phyloP scores from a whole-genome alignment of 2,329 filamentous ascomycete genomes.

The Dothideomycetes sp. region DNA sequence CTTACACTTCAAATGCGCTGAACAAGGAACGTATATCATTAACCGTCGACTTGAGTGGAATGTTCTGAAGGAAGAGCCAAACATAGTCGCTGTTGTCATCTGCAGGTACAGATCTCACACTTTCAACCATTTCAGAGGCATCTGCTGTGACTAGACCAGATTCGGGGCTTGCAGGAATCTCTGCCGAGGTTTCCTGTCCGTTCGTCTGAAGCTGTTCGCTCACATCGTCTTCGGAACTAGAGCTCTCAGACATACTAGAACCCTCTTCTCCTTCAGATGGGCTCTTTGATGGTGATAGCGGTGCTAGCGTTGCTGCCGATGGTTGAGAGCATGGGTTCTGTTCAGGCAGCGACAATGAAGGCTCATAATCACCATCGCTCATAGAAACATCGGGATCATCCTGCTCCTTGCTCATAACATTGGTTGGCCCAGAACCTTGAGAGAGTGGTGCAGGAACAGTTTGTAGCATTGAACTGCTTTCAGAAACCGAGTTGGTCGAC shows the following conservation, averaged over 20 bases:
- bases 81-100: background rate
- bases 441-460: too few relatives aligned
- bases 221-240: constrained; percentile 10
- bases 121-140: background rate
- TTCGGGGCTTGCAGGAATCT: background rate
- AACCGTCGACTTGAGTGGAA: background rate
- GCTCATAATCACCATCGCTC: constrained; percentile 1
- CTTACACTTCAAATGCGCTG: constrained; percentile 6
- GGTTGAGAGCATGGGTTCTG: too few relatives aligned
- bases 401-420: too few relatives aligned
- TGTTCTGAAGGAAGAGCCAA: constrained; percentile 2
- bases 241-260: constrained; percentile 18
- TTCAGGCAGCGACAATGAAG: background rate
- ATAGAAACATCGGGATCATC: constrained; percentile 3
- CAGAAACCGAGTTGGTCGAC: constrained; percentile 13
- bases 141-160: too few relatives aligned
- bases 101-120: background rate
- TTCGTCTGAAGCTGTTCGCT: constrained; percentile 3
- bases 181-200: background rate
- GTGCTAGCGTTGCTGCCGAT: background rate
- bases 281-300: background rate
- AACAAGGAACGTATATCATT: constrained; percentile 1
- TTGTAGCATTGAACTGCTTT: too few relatives aligned
- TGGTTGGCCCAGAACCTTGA: too few relatives aligned
- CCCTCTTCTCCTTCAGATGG: background rate